Conservation (phyloP, 2,329 filamentous ascomycete genomes). For the Claviceps sp. region DNA sequence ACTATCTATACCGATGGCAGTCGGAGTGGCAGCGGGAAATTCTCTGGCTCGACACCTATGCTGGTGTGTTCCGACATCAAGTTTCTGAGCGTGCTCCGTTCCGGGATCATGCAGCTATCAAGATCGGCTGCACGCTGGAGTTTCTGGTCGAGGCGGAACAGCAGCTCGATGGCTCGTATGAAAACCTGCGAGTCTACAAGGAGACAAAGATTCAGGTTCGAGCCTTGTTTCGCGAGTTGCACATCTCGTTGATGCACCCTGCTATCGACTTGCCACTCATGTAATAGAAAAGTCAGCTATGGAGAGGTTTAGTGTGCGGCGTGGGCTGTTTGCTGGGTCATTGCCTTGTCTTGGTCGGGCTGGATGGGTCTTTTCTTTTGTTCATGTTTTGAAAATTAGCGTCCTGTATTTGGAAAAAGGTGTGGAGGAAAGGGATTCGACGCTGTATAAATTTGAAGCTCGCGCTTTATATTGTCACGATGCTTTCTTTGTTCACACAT, state of each 20-base stretch:
- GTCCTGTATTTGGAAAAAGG: neutral
- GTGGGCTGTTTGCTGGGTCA: neutral
- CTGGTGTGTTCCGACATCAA: slow-evolving; percentile 5
- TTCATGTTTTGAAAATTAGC: neutral
- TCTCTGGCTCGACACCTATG: slow-evolving; percentile 10
- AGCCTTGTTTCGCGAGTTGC: neutral
- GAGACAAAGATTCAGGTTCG: neutral
- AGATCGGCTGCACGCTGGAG: neutral
- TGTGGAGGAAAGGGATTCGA: neutral
- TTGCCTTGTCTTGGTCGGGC: neutral
- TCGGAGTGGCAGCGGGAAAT: slow-evolving; percentile 7
- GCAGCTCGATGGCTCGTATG: slow-evolving; percentile 5
- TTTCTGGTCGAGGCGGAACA: slow-evolving; percentile 3
- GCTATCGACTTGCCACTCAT: neutral
- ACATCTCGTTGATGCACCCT: neutral
- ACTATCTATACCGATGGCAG: slow-evolving; percentile 2
- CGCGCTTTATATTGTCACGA: too few relatives aligned
- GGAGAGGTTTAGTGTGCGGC: neutral
- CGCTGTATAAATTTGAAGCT: too few relatives aligned
- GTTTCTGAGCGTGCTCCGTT: neutral
- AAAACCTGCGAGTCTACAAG: neutral
- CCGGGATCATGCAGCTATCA: neutral
- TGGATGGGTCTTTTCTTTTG: neutral
- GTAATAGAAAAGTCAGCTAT: neutral
- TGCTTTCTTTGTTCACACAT: neutral